A percentile compares a stretch with the other conserved stretches of the same genome.
Evolutionary conservation across 1,284 basidiomycete species (phyloP).

Genomic region (Cerioporus squamosus): DNA sequence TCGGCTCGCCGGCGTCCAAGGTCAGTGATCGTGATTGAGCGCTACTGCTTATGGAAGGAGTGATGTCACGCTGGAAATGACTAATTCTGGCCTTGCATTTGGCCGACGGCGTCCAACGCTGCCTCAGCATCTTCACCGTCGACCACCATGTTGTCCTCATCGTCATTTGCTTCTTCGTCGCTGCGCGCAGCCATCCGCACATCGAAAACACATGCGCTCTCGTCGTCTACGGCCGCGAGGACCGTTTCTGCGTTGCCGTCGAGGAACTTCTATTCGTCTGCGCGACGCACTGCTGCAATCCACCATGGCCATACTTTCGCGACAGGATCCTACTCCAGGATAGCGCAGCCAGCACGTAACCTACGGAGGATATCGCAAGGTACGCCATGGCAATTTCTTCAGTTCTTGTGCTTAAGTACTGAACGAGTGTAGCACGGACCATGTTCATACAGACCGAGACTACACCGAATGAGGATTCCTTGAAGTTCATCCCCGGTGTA

Average conservation of each 20-base stretch:
- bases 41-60: neutral
- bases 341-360: conserved; percentile 14
- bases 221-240: neutral
- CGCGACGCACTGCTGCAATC: conserved; percentile 26
- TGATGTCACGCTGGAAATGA: conserved; percentile 22
- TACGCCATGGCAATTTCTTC: conserved; percentile 5
- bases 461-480: conserved; percentile 96
- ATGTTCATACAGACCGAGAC: conserved; percentile 99
- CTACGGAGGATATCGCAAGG: conserved; percentile 28
- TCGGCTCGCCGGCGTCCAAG: neutral
- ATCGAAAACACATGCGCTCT: neutral
- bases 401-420: neutral
- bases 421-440: conserved; percentile 62
- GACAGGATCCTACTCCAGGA: conserved; percentile 39
- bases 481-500: conserved; percentile 97
- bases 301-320: conserved; percentile 41
- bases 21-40: neutral
- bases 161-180: conserved; percentile 25
- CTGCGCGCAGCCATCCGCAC: conserved; percentile 15
- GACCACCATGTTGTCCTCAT: conserved; percentile 25
- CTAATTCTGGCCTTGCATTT: conserved; percentile 7
- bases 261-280: conserved; percentile 27
- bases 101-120: neutral
- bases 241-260: neutral
- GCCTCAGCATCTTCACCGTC: neutral